Percentiles rank a stretch among this genome's conserved stretches.
Conservation (phyloP, 441 rosid species). For the Euphorbia corollata region DNA sequence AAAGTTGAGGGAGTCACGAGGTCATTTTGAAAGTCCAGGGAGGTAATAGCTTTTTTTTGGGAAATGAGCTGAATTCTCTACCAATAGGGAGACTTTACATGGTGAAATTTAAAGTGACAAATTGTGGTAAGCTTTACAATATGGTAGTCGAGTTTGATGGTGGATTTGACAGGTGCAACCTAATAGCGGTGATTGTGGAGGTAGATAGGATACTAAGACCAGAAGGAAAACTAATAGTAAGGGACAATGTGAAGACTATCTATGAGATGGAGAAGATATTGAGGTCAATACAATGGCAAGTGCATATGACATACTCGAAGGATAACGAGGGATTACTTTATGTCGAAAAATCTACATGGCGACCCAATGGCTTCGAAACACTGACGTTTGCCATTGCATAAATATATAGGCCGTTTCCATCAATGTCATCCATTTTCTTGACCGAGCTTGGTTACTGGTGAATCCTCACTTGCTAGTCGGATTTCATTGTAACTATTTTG, state of each 20-base stretch:
- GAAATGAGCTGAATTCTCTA: neutral
- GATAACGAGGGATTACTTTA: slow-evolving; percentile 77
- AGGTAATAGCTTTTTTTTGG: too few relatives aligned
- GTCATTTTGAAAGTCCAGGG: too few relatives aligned
- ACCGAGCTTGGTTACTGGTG: neutral
- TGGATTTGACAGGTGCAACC: slow-evolving; percentile 50
- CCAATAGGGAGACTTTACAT: neutral
- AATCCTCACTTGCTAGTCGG: slow-evolving; percentile 22
- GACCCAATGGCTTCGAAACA: slow-evolving; percentile 54
- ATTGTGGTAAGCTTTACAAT: neutral
- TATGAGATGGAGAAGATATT: slow-evolving; percentile 49
- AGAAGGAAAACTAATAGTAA: slow-evolving; percentile 68
- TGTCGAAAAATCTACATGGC: slow-evolving; percentile 70
- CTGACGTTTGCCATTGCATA: slow-evolving; percentile 49
- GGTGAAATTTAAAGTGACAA: neutral
- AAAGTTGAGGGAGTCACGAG: too few relatives aligned
- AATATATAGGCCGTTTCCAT: slow-evolving; percentile 6
- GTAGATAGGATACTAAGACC: slow-evolving; percentile 82
- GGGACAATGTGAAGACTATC: slow-evolving; percentile 56
- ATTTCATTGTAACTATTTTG: slow-evolving; percentile 18
- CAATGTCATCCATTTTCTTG: neutral
- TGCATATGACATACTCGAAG: slow-evolving; percentile 62
- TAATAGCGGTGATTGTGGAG: slow-evolving; percentile 59
- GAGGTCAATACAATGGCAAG: slow-evolving; percentile 71
- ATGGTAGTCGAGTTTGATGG: neutral